These are phyloP conservation scores for Brassica nigra DNA, from an alignment of 345 rosid genomes.

Conservation along the genomic window DNA sequence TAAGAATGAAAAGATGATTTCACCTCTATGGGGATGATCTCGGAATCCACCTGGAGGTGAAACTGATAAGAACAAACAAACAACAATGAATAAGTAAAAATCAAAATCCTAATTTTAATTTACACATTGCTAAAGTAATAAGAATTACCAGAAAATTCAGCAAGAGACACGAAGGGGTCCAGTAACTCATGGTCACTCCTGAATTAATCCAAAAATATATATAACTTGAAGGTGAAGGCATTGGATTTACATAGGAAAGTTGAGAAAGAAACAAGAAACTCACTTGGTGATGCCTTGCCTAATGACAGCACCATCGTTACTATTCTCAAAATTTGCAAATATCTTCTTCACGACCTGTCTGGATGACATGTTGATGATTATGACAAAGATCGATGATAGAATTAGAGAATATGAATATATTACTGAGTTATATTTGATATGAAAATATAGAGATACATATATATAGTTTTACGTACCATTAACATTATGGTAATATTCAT, in stretches of 20 bases:
- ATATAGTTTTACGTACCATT: neutral
- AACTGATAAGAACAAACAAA: conserved; percentile 51
- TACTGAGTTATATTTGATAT: neutral
- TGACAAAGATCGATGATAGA: neutral
- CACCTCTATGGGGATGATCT: conserved; percentile 96
- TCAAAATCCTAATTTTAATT: neutral
- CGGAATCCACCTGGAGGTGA: conserved; percentile 87
- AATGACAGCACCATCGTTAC: conserved; percentile 75
- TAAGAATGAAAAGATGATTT: neutral
- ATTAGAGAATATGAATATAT: neutral
- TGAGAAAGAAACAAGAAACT: neutral
- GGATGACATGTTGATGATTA: conserved; percentile 34
- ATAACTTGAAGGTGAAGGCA: conserved; percentile 15
- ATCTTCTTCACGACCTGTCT: conserved; percentile 68
- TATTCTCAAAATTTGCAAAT: conserved; percentile 59
- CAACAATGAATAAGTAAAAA: neutral
- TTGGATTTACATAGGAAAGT: neutral
- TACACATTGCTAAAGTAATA: neutral
- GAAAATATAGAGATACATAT: neutral
- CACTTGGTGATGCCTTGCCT: conserved; percentile 83
- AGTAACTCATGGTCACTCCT: conserved; percentile 66
- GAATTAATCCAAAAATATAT: neutral
- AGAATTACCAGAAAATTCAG: conserved; percentile 66
- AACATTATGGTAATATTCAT: neutral
- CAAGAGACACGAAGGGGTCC: conserved; percentile 90